These are phyloP conservation scores for Podospora pseudoanserina DNA, from an alignment of 495 filamentous ascomycete species.

Conservation along the genomic window DNA sequence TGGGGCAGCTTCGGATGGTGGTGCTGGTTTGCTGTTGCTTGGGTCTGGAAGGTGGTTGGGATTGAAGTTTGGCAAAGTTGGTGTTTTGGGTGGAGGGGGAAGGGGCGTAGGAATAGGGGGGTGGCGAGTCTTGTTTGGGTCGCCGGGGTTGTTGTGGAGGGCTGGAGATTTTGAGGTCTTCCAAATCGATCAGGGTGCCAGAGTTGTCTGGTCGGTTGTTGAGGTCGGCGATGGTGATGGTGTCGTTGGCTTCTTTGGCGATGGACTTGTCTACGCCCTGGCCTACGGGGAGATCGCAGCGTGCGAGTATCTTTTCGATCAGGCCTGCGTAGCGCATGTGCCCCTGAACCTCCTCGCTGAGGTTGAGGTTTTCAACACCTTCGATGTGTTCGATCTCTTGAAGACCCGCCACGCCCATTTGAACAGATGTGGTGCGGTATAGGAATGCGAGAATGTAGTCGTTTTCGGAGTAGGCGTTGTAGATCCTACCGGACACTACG, in stretches of 20 bases:
- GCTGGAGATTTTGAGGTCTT: conserved; percentile 33
- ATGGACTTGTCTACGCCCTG: conserved; percentile 50
- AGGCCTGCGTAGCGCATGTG: conserved; percentile 70
- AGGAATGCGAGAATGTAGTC: conserved; percentile 75
- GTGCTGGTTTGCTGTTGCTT: neutral
- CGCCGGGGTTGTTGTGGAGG: neutral
- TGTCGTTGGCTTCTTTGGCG: conserved; percentile 49
- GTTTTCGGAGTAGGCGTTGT: conserved; percentile 75
- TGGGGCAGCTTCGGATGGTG: neutral
- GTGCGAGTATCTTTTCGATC: conserved; percentile 62
- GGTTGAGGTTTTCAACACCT: conserved; percentile 71
- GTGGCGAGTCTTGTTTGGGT: neutral
- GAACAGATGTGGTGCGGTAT: conserved; percentile 71
- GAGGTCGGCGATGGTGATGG: conserved; percentile 35
- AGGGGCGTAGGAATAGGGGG: neutral
- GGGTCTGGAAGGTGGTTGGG: neutral
- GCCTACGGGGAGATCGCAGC: conserved; percentile 66
- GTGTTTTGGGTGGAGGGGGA: neutral
- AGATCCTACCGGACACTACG: conserved; percentile 68
- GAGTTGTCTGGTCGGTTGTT: conserved; percentile 23
- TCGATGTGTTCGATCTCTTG: conserved; percentile 60
- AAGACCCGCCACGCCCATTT: conserved; percentile 72
- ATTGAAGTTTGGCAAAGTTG: neutral
- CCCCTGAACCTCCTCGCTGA: conserved; percentile 67
- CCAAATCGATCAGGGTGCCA: conserved; percentile 48